phyloP scores from a whole-genome alignment of 441 rosid genomes.

The Mallotus japonicus region DNA sequence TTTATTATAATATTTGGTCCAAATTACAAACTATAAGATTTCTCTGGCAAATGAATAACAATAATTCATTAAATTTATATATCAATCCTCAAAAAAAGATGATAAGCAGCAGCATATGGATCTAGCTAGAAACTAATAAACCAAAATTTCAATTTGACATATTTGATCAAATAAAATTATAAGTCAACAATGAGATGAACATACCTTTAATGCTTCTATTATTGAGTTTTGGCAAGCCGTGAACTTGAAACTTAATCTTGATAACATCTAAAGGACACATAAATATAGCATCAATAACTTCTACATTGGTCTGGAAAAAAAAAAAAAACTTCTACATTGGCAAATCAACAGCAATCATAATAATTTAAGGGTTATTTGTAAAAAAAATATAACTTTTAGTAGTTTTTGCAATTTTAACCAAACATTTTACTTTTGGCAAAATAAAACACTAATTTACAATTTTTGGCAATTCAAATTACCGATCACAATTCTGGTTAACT shows the following conservation, averaged over 20 bases:
- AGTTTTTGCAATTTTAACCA: too few species aligned
- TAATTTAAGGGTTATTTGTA: too few species aligned
- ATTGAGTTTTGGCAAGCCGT: slow-evolving; percentile 64
- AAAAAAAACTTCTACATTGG: slow-evolving; percentile 57
- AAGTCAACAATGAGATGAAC: not conserved
- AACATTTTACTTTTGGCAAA: too few species aligned
- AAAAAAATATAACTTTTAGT: too few species aligned
- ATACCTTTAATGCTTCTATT: slow-evolving; percentile 50
- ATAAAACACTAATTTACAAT: too few species aligned
- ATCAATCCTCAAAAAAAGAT: not conserved
- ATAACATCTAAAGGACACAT: slow-evolving; percentile 93
- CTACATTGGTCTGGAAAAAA: too few species aligned
- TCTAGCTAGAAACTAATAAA: not conserved
- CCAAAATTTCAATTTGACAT: not conserved
- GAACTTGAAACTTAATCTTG: slow-evolving; percentile 87
- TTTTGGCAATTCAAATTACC: too few species aligned
- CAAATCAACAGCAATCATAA: not conserved
- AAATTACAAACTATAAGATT: slow-evolving; percentile 71
- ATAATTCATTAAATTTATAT: not conserved
- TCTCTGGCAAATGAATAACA: slow-evolving; percentile 43
- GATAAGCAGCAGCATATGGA: not conserved
- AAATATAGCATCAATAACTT: slow-evolving; percentile 84
- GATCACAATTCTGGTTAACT: too few species aligned
- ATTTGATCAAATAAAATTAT: not conserved
- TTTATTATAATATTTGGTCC: slow-evolving; percentile 40